Conservation (phyloP, 345 rosid genomes). For the Melaleuca alternifolia region DNA sequence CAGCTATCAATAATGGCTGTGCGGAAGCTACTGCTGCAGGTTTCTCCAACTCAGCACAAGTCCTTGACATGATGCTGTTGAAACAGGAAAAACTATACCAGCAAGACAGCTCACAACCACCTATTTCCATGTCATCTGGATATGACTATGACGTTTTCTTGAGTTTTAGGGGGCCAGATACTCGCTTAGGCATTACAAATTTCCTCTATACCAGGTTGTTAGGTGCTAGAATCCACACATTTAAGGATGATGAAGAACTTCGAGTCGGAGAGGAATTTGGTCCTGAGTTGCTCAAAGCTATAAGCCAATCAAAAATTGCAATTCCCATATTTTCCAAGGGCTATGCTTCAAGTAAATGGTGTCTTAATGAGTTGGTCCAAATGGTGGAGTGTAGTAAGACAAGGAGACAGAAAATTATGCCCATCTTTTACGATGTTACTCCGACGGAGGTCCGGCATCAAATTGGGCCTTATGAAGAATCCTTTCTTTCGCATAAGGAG, state of each 20-base stretch:
- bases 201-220: not conserved
- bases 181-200: not conserved
- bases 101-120: not conserved
- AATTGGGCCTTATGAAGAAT: not conserved
- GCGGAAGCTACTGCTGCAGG: not conserved
- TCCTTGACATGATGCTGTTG: not conserved
- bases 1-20: not conserved
- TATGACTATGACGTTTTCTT: not conserved
- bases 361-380: not conserved
- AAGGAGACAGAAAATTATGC: not conserved
- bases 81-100: not conserved
- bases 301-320: not conserved
- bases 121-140: not conserved
- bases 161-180: not conserved
- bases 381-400: not conserved
- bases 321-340: not conserved
- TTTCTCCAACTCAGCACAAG: not conserved
- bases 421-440: not conserved
- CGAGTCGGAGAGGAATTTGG: not conserved
- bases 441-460: not conserved
- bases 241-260: not conserved
- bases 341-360: not conserved
- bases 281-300: not conserved
- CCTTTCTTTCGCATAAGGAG: not conserved
- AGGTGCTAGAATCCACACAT: not conserved